These are phyloP conservation scores for Diplocarpon mali DNA, from an alignment of 2,329 filamentous ascomycete genomes.

Conservation along the genomic window DNA sequence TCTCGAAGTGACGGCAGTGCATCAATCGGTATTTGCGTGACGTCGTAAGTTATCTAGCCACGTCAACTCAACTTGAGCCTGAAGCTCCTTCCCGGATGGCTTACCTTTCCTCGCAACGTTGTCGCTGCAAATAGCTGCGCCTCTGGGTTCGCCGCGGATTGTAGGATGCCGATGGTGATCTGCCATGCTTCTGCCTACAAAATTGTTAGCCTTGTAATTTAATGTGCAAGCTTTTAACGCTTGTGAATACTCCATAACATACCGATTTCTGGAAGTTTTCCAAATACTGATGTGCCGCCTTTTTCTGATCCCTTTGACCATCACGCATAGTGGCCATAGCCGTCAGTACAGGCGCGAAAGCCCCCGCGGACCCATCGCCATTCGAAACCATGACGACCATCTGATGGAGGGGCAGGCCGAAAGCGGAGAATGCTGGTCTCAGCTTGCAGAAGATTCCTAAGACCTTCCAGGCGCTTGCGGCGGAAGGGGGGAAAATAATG, in stretches of 20 bases:
- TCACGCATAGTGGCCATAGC: slow-evolving; percentile 89
- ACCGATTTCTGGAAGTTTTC: slow-evolving; percentile 98
- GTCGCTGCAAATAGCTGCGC: slow-evolving; percentile 93
- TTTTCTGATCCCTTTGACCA: slow-evolving; percentile 71
- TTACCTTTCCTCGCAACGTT: slow-evolving; percentile 94
- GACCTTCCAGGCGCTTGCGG: neutral
- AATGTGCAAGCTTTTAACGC: slow-evolving; percentile 4
- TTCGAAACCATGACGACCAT: slow-evolving; percentile 34
- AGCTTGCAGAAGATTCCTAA: neutral
- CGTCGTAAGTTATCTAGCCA: slow-evolving; percentile 84
- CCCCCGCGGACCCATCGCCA: slow-evolving; percentile 51
- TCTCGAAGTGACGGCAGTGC: slow-evolving; percentile 69
- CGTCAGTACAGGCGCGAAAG: slow-evolving; percentile 75
- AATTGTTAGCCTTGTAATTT: slow-evolving; percentile 15
- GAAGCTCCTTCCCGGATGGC: slow-evolving; percentile 12
- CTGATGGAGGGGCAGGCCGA: slow-evolving; percentile 23
- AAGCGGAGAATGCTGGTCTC: slow-evolving; percentile 5
- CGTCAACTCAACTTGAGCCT: slow-evolving; percentile 11
- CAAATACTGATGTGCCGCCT: slow-evolving; percentile 81
- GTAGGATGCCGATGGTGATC: slow-evolving; percentile 74
- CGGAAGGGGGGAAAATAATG: slow-evolving; percentile 7
- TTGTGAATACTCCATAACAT: slow-evolving; percentile 29
- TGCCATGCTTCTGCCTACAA: slow-evolving; percentile 79
- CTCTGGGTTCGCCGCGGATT: slow-evolving; percentile 69
- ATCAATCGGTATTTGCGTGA: slow-evolving; percentile 71